Percentiles rank a stretch among this genome's conserved stretches.
Evolutionary conservation across 441 rosid genomes (phyloP).

Genomic region (Brassica hybrid): DNA sequence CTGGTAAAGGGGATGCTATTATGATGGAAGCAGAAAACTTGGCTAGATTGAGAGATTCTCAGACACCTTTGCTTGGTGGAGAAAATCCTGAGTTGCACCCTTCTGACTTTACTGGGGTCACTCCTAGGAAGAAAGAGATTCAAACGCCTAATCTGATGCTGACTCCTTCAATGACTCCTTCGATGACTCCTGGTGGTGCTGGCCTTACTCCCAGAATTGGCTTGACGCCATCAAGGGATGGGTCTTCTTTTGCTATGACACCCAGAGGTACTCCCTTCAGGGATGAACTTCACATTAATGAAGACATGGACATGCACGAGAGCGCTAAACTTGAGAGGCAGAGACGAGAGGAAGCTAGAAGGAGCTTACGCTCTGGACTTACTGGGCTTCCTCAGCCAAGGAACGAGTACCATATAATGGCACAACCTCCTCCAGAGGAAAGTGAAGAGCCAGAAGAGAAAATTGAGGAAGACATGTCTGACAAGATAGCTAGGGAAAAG

Average conservation of each 20-base stretch:
- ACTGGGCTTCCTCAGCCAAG: conserved; percentile 87
- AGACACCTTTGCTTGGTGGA: conserved; percentile 97
- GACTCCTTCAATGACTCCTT: conserved; percentile 86
- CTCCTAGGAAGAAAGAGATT: conserved; percentile 84
- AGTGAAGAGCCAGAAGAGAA: conserved; percentile 88
- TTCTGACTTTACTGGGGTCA: conserved; percentile 98
- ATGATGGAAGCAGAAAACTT: conserved; percentile 99
- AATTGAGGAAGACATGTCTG: conserved; percentile 99
- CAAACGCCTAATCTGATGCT: conserved; percentile 94
- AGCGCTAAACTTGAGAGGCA: conserved; percentile 76
- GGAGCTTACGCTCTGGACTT: conserved; percentile 80
- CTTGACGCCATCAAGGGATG: conserved; percentile 94
- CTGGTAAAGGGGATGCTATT: conserved; percentile 96
- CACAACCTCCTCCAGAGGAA: conserved; percentile 83
- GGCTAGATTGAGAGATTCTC: conserved; percentile 95
- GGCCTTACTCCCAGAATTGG: conserved; percentile 87
- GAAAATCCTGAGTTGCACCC: conserved; percentile 99
- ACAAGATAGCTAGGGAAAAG: conserved; percentile 83
- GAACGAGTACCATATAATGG: conserved; percentile 90
- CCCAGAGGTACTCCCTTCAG: conserved; percentile 96
- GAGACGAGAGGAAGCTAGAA: conserved; percentile 81
- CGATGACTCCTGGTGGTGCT: conserved; percentile 78
- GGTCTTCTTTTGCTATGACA: conserved; percentile 74
- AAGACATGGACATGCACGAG: conserved; percentile 83
- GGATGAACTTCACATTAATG: conserved; percentile 95